Base-by-base conservation (phyloP, 371 early-diverging fungal genomes). In the Cladochytrium tenue region DNA sequence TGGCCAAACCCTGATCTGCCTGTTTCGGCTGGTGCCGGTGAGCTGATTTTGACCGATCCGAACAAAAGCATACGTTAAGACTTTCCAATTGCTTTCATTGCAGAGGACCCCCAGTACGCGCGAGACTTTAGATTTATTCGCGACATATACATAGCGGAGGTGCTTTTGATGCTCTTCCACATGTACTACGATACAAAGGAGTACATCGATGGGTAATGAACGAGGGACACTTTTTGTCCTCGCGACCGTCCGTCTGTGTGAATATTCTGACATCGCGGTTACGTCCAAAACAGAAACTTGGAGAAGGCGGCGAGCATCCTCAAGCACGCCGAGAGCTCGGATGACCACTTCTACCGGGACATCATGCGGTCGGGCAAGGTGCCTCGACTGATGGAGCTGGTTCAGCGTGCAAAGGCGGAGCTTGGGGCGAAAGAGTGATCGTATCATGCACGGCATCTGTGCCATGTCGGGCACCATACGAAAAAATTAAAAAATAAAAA, bases 81-180 rank as follows among this genome's bases (percentile, higher is more conserved):
- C 20, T 30, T 5, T 20, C 35, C 32, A n/a, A 33, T 20, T 35
- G 10, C 25, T 23, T 51, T 32, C 53, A 23, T 43, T 35, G 32
- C 66, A 36, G 1, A 57, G 51, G 20, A 3, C 52, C 27, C 4
- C 30, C 31, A 43, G 20, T 20, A 43, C 13, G 36, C 50, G 10
- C 28, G 31, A 3, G 74, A 74, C 51, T 27, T 68, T 27, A 62
- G 60, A 30, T 32, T 70, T 17, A 55, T 77, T n/a, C 64, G 72
- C 15, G 68, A 72, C 26, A 53, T 78, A 17, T 78, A 78, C 58
- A 43, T 75, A 1, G 71, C 78, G 13, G 67, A 71, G 35, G 20
- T 71, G 23, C 30, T 78, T 7, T 4, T 73, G 3, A 61, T 56
- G 50, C 52, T 70, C 15, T 73, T 75, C 36, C 67, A 65, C 25